Evolutionary conservation across 2,329 filamentous ascomycete genomes (phyloP), one percentile per base, ranked within the genome.

Genomic region (Fusarium brachygibbosum): DNA sequence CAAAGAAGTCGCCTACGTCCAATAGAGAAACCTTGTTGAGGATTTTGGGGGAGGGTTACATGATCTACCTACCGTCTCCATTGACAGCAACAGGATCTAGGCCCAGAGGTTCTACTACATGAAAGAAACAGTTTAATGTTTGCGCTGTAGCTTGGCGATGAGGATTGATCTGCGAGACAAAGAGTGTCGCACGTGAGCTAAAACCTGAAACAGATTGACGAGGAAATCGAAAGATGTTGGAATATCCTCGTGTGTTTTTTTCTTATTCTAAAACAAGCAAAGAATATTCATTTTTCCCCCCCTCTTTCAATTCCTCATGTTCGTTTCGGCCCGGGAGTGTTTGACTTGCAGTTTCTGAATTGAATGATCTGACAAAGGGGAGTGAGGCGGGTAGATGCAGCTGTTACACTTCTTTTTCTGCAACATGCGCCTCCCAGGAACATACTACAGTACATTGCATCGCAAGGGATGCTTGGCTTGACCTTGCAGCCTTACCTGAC

Each of bases 301-400:
- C n/a, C n/a, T 4, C 13, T 21, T 29, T 29, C 17, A 14, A 59
- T 25, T 41, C 5, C 17, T 42, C 21, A 11, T 28, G 29, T 29
- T 49, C 37, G 7, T 25, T 45, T 60, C 45, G 60, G 63, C 32
- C 53, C 42, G 31, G 38, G 25, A 55, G 58, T 49, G 21, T 48
- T 29, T 50, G 32, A 19, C 2, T 50, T 5, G 2, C 1, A 10
- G 17, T n/a, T 35, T 50, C 21, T 14, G 32, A 28, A 19, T 37
- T 37, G 41, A 34, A 69, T 69, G 38, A 68, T 68, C 67, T 66
- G 64, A 66, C 46, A 44, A 41, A 34, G n/a, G 56, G 49, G 12
- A 41, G 55, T 23, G 32, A 62, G 44, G 58, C 37, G 48, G 45
- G 37, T 35, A 51, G 56, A 53, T 48, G 50, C 25, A 48, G 29